phyloP scores from a whole-genome alignment of 2,329 filamentous ascomycete species.

The Orbilia brochopaga region DNA sequence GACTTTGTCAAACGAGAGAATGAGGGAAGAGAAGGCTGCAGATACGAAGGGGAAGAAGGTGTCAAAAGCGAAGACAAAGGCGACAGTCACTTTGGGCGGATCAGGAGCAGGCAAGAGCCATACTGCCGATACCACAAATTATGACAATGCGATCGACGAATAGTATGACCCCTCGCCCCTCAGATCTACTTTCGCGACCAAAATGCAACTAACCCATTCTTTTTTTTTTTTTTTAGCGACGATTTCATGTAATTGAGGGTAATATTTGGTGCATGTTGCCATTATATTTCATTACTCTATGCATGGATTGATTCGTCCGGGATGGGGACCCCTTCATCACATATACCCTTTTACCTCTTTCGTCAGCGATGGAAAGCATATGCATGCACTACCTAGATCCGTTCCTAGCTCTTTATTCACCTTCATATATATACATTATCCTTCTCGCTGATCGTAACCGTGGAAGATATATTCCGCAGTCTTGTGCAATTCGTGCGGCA shows the following conservation, averaged over 20 bases:
- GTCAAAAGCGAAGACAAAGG: constrained; percentile 96
- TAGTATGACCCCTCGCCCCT: constrained; percentile 67
- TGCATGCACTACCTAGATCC: no score
- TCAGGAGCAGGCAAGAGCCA: constrained; percentile 61
- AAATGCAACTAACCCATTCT: not conserved
- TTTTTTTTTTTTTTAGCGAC: constrained; percentile 16
- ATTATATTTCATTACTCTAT: not conserved
- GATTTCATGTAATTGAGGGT: constrained; percentile 37
- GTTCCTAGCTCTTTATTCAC: no score
- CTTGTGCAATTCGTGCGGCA: no score
- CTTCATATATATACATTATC: no score
- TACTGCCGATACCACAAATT: constrained; percentile 73
- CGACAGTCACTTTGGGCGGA: constrained; percentile 72
- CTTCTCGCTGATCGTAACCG: no score
- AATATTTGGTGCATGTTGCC: not conserved
- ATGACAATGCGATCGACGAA: constrained; percentile 77
- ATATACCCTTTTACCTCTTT: no score
- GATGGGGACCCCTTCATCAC: no score
- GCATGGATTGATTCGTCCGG: not conserved
- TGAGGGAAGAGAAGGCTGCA: constrained; percentile 95
- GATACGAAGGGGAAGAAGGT: constrained; percentile 96
- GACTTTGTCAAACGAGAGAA: constrained; percentile 93
- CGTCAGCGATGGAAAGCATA: no score
- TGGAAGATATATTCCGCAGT: no score
- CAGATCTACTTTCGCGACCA: not conserved